These are phyloP conservation scores for Solanum boliviense DNA, from an alignment of 257 asterid genomes.

Conservation along the genomic window DNA sequence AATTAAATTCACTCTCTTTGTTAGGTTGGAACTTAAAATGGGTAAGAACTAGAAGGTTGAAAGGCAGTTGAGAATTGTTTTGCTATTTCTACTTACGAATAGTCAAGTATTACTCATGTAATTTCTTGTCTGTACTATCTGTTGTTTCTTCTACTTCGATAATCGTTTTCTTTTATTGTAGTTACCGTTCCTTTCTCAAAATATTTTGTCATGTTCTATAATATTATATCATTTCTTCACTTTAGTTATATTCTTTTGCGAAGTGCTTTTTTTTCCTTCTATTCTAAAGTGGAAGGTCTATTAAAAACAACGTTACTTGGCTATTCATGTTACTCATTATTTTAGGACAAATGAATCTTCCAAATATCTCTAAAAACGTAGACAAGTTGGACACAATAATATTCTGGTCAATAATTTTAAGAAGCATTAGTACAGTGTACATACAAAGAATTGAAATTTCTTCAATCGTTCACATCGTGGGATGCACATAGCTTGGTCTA, in stretches of 20 bases:
- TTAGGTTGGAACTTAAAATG: not conserved
- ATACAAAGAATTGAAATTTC: not conserved
- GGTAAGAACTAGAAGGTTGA: not conserved
- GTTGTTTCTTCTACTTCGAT: not conserved
- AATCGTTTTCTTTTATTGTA: no score
- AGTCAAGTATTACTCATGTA: rapidly evolving
- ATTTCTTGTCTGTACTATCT: no score
- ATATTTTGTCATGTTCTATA: not conserved
- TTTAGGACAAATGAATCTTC: not conserved
- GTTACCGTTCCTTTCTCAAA: no score
- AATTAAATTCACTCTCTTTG: not conserved
- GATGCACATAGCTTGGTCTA: not conserved
- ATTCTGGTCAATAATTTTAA: not conserved
- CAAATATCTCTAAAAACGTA: not conserved
- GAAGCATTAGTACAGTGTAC: not conserved
- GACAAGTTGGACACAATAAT: not conserved
- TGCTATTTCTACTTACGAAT: not conserved
- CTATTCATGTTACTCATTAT: not conserved
- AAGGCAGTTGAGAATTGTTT: not conserved
- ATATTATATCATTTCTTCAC: not conserved
- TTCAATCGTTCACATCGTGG: not conserved
- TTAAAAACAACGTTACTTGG: no score
- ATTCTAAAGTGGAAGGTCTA: not conserved
- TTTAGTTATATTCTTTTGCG: no score
- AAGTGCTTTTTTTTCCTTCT: no score